A percentile compares a stretch with the other conserved stretches of the same genome.
phyloP scores from a whole-genome alignment of 2,329 filamentous ascomycete genomes.

The Cladophialophora immunda region DNA sequence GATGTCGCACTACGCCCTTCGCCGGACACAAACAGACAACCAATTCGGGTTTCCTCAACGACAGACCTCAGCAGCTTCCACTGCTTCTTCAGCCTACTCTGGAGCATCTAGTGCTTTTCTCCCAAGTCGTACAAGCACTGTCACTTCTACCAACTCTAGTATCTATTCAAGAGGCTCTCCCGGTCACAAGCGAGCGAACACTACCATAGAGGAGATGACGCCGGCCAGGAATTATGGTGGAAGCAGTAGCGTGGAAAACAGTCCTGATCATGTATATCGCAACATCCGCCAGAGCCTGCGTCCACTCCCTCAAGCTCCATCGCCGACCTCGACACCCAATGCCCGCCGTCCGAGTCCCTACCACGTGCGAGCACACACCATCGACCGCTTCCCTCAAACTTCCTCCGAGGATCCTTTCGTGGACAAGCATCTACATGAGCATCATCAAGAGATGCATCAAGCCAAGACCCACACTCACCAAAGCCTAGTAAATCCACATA shows the following conservation, averaged over 20 bases:
- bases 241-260: conserved; percentile 54
- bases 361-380: conserved; percentile 67
- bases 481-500: conserved; percentile 42
- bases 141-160: conserved; percentile 76
- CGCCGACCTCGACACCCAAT: conserved; percentile 53
- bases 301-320: conserved; percentile 74
- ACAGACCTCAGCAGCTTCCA: conserved; percentile 65
- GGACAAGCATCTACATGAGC: conserved; percentile 52
- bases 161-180: conserved; percentile 54
- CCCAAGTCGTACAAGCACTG: conserved; percentile 71
- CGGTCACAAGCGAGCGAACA: conserved; percentile 77
- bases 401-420: conserved; percentile 56
- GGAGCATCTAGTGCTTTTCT: conserved; percentile 57
- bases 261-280: conserved; percentile 72
- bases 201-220: conserved; percentile 71
- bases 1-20: conserved; percentile 39
- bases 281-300: conserved; percentile 79
- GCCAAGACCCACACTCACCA: conserved; percentile 49
- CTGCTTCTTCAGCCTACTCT: conserved; percentile 62
- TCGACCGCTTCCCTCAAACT: conserved; percentile 68
- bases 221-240: conserved; percentile 57
- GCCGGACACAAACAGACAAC: conserved; percentile 37
- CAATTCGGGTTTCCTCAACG: conserved; percentile 49
- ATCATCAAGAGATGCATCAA: conserved; percentile 53
- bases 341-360: conserved; percentile 46